Conservation (phyloP, 768 basidiomycete species). For the Kwoniella dendrophila region DNA sequence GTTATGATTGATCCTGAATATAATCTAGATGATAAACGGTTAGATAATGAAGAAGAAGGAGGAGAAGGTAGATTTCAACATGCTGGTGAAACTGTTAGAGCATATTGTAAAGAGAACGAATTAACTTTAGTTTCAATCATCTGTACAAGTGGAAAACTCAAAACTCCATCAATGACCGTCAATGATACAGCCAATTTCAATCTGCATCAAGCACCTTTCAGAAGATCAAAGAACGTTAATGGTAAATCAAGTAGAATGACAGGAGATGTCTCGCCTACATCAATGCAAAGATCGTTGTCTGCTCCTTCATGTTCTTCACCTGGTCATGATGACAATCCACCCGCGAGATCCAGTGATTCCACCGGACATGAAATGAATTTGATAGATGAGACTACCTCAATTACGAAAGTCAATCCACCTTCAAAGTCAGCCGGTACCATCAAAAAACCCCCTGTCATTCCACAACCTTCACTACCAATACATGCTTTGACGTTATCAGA, state of each 20-base stretch:
- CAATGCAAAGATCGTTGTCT: conserved; percentile 4
- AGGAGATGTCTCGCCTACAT: not conserved
- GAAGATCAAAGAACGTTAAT: too few relatives aligned
- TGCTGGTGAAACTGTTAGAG: conserved; percentile 45
- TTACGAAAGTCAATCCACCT: not conserved
- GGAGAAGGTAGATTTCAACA: conserved; percentile 31
- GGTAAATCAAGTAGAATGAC: too few relatives aligned
- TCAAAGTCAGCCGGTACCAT: not conserved
- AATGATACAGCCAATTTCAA: not conserved
- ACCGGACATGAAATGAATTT: too few relatives aligned
- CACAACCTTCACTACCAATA: not conserved
- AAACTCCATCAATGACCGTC: not conserved
- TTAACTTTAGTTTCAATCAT: conserved; percentile 36
- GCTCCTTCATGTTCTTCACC: not conserved
- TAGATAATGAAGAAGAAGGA: not conserved
- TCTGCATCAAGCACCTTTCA: too few relatives aligned
- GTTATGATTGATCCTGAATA: conserved; percentile 39
- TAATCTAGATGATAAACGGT: conserved; percentile 7
- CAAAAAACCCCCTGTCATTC: too few relatives aligned
- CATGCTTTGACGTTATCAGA: conserved; percentile 23
- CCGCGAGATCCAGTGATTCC: not conserved
- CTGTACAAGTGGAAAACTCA: conserved; percentile 24
- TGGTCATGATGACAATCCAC: not conserved
- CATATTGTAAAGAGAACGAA: conserved; percentile 39
- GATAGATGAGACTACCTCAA: too few relatives aligned